Base-by-base conservation (phyloP, 495 filamentous ascomycete species). In the Xylaria sp. region DNA sequence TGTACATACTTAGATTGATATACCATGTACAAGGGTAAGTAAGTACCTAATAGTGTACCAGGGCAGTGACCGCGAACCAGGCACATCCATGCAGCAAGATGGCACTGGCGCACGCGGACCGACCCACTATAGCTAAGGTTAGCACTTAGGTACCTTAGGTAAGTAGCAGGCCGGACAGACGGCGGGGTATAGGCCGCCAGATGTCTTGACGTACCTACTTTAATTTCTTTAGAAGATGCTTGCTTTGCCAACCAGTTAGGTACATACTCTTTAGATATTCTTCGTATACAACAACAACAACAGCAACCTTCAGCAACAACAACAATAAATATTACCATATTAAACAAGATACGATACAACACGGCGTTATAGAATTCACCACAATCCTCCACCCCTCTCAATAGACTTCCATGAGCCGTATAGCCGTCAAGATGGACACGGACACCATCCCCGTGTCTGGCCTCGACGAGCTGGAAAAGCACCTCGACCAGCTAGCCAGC, bases 381-480 rank as follows among this genome's bases (percentile, higher is more conserved):
- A 44, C 12, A 0, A 44, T 8, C 0, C 17, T 1, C 12, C n/a
- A 24, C 3, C n/a, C 8, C 5, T 4, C 17, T 31, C 14, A 6
- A 55, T 26, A 55, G 1, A 31, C 52, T 17, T 53, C 35, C 12
- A 63, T 53, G 58, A 55, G 29, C 48, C 75, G 75, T 14, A 67
- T 77, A 14, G 75, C 72, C 15, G 73, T 77, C 58, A 72, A 76
- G 62, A 76, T 79, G 75, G 73, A 77, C 26, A 71, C 61, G 67
- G 83, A 84, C 52, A 76, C 62, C 14, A 73, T 75, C 24, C 82
- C 83, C 40, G 76, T 85, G 24, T 77, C 76, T 3, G 85, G 85
- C 26, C 73, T 87, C 44, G 81, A 85, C 21, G 85, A 86, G 53
- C 77, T 88, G 64, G 79, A 85, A 64, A 77, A 73, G 26, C 86